Evolutionary conservation across 352 stramenopile species (phyloP), one percentile per base, ranked within the genome.

Genomic region (Phytophthora idaei): DNA sequence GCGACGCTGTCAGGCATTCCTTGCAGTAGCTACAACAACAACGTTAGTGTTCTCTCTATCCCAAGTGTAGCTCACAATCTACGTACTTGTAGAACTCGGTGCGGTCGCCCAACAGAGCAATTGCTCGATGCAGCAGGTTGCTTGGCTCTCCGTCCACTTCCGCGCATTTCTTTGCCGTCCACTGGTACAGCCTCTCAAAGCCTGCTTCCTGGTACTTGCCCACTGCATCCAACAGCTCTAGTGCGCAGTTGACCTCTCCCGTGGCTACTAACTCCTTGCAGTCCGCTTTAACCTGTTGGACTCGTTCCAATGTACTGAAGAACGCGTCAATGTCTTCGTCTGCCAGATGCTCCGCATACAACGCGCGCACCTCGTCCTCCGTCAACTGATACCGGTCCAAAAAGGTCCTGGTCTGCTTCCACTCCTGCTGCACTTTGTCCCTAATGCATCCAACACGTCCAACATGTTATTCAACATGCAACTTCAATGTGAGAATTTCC

Each of bases 161-260:
- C 5, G 70, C 73, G 64, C 91, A 97, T 34, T 95, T 87, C 27
- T 68, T 77, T 11, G 90, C 81, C 5, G 95, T 90, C 92, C 92
- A 98, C 28, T 87, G 67, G 71, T 97, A 98, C 56, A 98, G 63
- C 17, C 80, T 61, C 61, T 96, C 83, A 57, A 95, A 97, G 0
- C 89, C 92, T n/a, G 74, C 67, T 51, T 96, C 90, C 45, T 97
- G 87, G 68, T 93, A 85, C 61, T 85, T 85, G 34, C 81, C 80
- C 21, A 97, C 77, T 0, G 78, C 60, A 36, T 98, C 90, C 31
- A 98, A 68, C 31, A 97, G 82, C 74, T 98, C 92, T 47, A 97
- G 69, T 52, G 85, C 80, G 69, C 83, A 89, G 46, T 64, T 69
- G 36, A 90, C 70, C 6, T 88, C 65, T 0, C 73, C 77, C 0